Conservation (phyloP, 805 yeast species). For the Lipomyces starkeyi region DNA sequence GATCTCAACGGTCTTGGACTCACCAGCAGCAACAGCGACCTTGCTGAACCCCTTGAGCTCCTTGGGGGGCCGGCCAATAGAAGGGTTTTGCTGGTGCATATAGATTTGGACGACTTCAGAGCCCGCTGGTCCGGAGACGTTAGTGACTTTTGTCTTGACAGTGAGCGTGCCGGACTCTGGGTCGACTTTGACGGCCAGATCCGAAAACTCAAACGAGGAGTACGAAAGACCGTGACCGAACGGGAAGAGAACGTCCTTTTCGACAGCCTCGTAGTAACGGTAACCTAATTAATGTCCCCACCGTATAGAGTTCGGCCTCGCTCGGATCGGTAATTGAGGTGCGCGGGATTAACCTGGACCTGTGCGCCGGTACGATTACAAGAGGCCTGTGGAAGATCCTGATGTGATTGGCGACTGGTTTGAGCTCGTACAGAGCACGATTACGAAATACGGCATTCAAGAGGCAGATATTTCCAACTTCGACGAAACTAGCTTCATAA, state of each 20-base stretch:
- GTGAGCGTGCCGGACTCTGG: neutral
- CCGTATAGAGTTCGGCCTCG: slow-evolving; percentile 64
- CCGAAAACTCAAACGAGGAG: slow-evolving; percentile 50
- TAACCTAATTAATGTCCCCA: slow-evolving; percentile 59
- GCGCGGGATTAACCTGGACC: slow-evolving; percentile 68
- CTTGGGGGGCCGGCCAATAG: slow-evolving; percentile 58
- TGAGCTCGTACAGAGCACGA: slow-evolving; percentile 6
- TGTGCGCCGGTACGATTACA: neutral
- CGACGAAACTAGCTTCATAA: slow-evolving; percentile 1
- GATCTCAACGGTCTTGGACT: slow-evolving; percentile 49
- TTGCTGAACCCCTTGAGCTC: slow-evolving; percentile 66
- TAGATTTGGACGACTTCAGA: slow-evolving; percentile 64
- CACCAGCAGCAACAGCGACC: slow-evolving; percentile 51
- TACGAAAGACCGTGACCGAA: slow-evolving; percentile 70
- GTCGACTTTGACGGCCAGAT: neutral
- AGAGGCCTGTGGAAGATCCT: slow-evolving; percentile 8
- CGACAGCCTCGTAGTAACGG: slow-evolving; percentile 59
- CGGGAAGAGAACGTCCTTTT: slow-evolving; percentile 58
- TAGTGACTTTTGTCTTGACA: slow-evolving; percentile 14
- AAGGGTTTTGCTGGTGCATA: slow-evolving; percentile 49
- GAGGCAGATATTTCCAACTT: slow-evolving; percentile 9
- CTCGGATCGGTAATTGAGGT: slow-evolving; percentile 56
- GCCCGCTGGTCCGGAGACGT: slow-evolving; percentile 51
- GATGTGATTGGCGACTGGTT: neutral
- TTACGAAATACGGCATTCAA: slow-evolving; percentile 2